A percentile compares a stretch with the other conserved stretches of the same genome.
Evolutionary conservation across 2,329 filamentous ascomycete species (phyloP).

Genomic region (Xylariaceae sp.): DNA sequence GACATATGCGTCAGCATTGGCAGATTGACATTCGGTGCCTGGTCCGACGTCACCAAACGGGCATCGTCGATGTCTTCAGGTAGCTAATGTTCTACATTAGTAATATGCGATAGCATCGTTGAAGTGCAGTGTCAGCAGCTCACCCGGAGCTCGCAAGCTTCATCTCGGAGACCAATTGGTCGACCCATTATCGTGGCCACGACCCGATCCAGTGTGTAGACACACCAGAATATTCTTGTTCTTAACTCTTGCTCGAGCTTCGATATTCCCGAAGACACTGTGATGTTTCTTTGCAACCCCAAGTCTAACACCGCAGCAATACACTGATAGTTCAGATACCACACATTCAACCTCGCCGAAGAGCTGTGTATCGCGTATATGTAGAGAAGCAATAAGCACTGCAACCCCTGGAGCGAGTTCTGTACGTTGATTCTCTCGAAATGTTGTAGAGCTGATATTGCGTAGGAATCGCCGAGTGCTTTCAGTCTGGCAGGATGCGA

Average conservation of each 20-base stretch:
- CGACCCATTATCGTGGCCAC: conserved; percentile 56
- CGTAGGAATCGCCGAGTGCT: conserved; percentile 49
- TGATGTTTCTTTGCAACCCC: conserved; percentile 50
- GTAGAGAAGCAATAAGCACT: conserved; percentile 45
- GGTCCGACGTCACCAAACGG: conserved; percentile 1
- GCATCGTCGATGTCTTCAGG: conserved; percentile 21
- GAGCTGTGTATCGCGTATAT: conserved; percentile 52
- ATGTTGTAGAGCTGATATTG: conserved; percentile 44
- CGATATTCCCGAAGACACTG: conserved; percentile 40
- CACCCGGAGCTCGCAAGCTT: conserved; percentile 52
- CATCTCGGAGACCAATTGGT: conserved; percentile 53
- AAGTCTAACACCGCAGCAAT: conserved; percentile 50
- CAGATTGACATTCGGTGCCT: background rate
- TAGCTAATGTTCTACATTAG: conserved; percentile 10
- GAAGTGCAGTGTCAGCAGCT: background rate
- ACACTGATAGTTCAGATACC: conserved; percentile 56
- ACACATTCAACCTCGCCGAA: conserved; percentile 47
- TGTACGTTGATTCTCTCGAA: conserved; percentile 47
- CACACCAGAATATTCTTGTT: conserved; percentile 55
- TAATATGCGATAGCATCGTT: background rate
- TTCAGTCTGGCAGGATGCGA: conserved; percentile 42
- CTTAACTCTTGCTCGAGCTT: conserved; percentile 51
- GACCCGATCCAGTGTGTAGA: conserved; percentile 49
- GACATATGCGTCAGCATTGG: conserved; percentile 30
- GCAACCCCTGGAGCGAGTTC: conserved; percentile 47